Conservation (phyloP, 2,329 filamentous ascomycete species). For the Colletotrichum truncatum region DNA sequence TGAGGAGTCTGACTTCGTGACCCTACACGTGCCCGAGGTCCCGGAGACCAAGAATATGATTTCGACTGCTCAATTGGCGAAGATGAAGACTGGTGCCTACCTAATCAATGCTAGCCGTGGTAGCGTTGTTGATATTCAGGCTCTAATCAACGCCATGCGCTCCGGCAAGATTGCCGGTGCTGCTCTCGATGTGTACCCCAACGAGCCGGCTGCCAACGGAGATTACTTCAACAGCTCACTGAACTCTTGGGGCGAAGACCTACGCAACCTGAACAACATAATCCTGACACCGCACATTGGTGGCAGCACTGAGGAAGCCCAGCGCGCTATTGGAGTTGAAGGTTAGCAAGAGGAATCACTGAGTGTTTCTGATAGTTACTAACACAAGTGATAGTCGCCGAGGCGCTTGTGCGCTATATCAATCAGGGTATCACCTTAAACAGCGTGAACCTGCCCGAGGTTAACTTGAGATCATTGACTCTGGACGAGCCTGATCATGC, state of each 20-base stretch:
- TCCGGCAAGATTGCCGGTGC: constrained; percentile 89
- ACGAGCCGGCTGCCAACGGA: constrained; percentile 92
- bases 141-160: constrained; percentile 87
- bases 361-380: neutral
- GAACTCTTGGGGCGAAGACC: constrained; percentile 86
- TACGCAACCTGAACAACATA: constrained; percentile 87
- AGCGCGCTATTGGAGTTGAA: constrained; percentile 94
- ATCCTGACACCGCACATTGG: constrained; percentile 98
- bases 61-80: constrained; percentile 76
- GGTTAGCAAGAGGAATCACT: constrained; percentile 46
- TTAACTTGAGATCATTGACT: constrained; percentile 87
- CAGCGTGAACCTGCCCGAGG: constrained; percentile 97
- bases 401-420: constrained; percentile 91
- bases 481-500: constrained; percentile 90
- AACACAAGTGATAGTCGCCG: constrained; percentile 65
- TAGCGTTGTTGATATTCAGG: constrained; percentile 92
- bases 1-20: constrained; percentile 86
- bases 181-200: constrained; percentile 95
- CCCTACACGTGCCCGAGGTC: constrained; percentile 92
- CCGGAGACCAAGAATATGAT: constrained; percentile 95
- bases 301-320: constrained; percentile 96
- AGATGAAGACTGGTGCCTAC: constrained; percentile 94
- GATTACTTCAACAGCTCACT: constrained; percentile 90
- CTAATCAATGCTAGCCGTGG: constrained; percentile 96
- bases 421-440: constrained; percentile 93